Evolutionary conservation across 2,329 filamentous ascomycete genomes (phyloP).

Genomic region (Metarhizium album): DNA sequence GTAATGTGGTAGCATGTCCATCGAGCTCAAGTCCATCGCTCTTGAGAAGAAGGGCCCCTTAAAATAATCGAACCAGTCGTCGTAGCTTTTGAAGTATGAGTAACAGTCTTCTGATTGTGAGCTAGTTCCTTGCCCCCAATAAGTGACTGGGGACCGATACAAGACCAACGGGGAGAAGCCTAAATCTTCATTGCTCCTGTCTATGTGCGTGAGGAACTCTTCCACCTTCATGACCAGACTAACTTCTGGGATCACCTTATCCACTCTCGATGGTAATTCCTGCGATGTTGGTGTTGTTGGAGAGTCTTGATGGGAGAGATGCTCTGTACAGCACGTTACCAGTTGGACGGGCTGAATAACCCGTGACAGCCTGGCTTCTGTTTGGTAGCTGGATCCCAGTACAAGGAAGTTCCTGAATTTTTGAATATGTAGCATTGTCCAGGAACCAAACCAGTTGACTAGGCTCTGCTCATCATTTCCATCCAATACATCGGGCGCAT

Average conservation of each 20-base stretch:
- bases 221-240: not conserved
- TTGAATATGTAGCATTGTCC: conserved; percentile 39
- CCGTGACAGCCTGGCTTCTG: conserved; percentile 13
- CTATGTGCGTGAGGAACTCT: not conserved
- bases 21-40: not conserved
- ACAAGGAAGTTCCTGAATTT: conserved; percentile 44
- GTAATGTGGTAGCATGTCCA: not conserved
- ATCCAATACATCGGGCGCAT: conserved; percentile 37
- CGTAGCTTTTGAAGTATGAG: conserved; percentile 12
- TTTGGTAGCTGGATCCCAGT: conserved; percentile 32
- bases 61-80: conserved; percentile 15
- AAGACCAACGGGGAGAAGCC: conserved; percentile 17
- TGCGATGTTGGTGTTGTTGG: not conserved
- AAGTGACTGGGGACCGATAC: conserved; percentile 30
- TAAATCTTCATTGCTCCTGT: not conserved
- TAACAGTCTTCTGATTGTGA: conserved; percentile 13
- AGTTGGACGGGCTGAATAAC: conserved; percentile 10
- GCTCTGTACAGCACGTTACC: not conserved
- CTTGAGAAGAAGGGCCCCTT: not conserved
- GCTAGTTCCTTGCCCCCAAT: conserved; percentile 19
- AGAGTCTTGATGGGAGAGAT: not conserved
- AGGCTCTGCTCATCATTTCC: conserved; percentile 51
- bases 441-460: conserved; percentile 52
- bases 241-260: not conserved
- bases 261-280: not conserved